Conservation (phyloP, 768 basidiomycete species). For the Flagelloscypha sp. region DNA sequence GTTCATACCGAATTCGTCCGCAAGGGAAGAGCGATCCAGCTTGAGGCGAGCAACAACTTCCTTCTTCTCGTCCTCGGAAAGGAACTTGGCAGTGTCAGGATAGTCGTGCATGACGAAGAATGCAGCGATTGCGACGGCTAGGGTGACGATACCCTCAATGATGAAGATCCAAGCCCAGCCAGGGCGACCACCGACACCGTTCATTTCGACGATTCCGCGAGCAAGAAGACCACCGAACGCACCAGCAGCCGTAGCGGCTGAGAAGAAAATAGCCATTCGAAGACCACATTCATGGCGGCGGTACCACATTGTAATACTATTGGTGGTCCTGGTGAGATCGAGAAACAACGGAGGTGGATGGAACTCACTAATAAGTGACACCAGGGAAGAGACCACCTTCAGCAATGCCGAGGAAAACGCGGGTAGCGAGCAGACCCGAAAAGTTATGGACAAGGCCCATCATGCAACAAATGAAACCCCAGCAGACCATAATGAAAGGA, state of each 20-base stretch:
- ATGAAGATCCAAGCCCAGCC: conserved; percentile 73
- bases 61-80: conserved; percentile 55
- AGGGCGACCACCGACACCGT: conserved; percentile 54
- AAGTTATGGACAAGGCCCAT: conserved; percentile 53
- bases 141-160: conserved; percentile 62
- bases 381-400: conserved; percentile 55
- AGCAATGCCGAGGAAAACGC: conserved; percentile 54
- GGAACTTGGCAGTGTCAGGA: conserved; percentile 66
- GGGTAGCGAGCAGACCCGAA: conserved; percentile 51
- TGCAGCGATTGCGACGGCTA: conserved; percentile 48
- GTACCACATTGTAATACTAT: conserved; percentile 52
- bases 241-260: conserved; percentile 71
- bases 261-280: conserved; percentile 70
- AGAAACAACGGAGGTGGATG: neutral
- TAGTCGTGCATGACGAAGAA: conserved; percentile 76
- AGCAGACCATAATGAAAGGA: conserved; percentile 38
- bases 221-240: conserved; percentile 66
- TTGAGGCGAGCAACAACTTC: conserved; percentile 60
- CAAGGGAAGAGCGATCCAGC: no score
- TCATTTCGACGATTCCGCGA: conserved; percentile 61
- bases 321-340: neutral
- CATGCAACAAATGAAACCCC: conserved; percentile 46
- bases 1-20: conserved; percentile 38
- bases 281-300: conserved; percentile 67
- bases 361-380: conserved; percentile 16